Base-by-base conservation (phyloP, 352 stramenopile genomes). In the Phytophthora sp. region DNA sequence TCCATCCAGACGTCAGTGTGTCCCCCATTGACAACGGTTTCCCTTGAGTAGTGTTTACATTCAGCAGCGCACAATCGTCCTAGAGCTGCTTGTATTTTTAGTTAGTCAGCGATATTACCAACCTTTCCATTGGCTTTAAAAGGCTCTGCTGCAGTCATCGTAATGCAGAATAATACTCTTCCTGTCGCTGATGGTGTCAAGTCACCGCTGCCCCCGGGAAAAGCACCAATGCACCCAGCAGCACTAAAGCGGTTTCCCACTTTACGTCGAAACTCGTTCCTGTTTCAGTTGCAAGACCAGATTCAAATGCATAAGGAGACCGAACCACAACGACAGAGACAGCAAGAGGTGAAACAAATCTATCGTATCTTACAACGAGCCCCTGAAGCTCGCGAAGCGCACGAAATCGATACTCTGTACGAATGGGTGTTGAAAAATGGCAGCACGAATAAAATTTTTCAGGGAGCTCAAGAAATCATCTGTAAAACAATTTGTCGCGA, bases 401-500 rank as follows among this genome's bases (percentile, higher is more conserved):
- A 66, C 20, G 84, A 94, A n/a, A 82, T 94, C 28, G 86, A 94
- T 54, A 78, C 58, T 18, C 60, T 94, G 13, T 93, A 92, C 61
- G 82, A 93, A 11, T 94, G 81, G 73, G 86, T 92, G 21, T 66
- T 92, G 52, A 75, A 80, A 32, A 94, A 94, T 39, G 83, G 80
- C n/a, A 91, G 77, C 54, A 94, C 84, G 8, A 88, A 79, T 58
- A 88, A 89, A 54, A 91, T 94, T 50, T 92, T 94, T 44, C 75
- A 89, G 42, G 86, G 82, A 0, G 85, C 82, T 4, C 86, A 94
- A 66, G 86, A 94, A 49, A 90, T 94, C 51, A 92, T 94, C 60
- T 94, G 86, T 66, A 94, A 93, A 58, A 93, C 84, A 13, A 94
- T 94, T 61, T 94, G 86, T 58, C 78, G 86, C n/a, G 86, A 94